Percentiles rank a stretch among this genome's conserved stretches.
Evolutionary conservation across 2,329 filamentous ascomycete genomes (phyloP).

Genomic region (Geoglossum cookeanum): DNA sequence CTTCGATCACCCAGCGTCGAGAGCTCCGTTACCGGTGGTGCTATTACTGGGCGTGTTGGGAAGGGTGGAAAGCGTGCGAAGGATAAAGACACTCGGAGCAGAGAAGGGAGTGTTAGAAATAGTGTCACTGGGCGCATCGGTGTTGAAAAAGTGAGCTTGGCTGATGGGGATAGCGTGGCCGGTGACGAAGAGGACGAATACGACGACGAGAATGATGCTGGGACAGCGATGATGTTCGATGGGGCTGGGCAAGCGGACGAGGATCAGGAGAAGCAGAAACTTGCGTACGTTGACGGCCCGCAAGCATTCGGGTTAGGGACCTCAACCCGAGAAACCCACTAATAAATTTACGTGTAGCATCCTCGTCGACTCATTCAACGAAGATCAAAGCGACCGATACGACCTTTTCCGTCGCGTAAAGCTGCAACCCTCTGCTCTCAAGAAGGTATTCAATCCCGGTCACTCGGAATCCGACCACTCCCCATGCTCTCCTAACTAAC

Average conservation of each 20-base stretch:
- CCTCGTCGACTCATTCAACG: conserved; percentile 27
- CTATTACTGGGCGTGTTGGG: conserved; percentile 4
- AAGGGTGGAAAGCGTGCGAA: conserved; percentile 6
- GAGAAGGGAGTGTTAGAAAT: conserved; percentile 9
- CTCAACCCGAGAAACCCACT: conserved; percentile 5
- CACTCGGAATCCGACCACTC: background rate
- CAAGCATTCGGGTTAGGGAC: conserved; percentile 12
- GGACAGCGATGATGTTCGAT: conserved; percentile 24
- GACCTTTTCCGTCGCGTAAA: conserved; percentile 30
- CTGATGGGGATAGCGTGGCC: conserved; percentile 15
- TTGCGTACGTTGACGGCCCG: conserved; percentile 21
- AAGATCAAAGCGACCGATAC: conserved; percentile 28
- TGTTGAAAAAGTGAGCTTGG: conserved; percentile 3
- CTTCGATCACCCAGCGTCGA: conserved; percentile 24
- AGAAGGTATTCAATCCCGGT: background rate
- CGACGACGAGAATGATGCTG: conserved; percentile 29
- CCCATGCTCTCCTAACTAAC: background rate
- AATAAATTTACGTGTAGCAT: conserved; percentile 16
- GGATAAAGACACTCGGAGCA: conserved; percentile 11
- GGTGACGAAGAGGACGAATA: conserved; percentile 29
- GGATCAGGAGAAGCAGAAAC: conserved; percentile 31
- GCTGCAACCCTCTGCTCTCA: conserved; percentile 16
- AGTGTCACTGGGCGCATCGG: conserved; percentile 3
- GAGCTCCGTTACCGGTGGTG: conserved; percentile 16
- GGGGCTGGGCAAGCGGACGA: conserved; percentile 27